Evolutionary conservation across 352 stramenopile genomes (phyloP), one percentile per base, ranked within the genome.

Genomic region (Thraustochytrium sp.): DNA sequence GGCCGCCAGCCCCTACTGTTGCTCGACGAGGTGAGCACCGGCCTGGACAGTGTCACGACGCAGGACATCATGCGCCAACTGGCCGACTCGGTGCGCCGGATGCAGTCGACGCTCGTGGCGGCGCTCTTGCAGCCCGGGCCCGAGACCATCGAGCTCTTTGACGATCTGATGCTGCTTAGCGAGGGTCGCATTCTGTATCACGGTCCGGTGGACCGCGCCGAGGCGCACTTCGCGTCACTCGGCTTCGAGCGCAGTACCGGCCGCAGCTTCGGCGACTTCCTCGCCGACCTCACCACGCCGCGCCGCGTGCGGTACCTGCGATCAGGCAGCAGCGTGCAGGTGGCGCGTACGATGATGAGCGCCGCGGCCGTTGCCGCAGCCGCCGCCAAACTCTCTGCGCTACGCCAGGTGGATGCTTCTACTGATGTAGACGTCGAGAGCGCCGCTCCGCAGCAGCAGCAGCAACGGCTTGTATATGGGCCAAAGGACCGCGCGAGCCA

Each of bases 121-220:
- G 92, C 91, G 5, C 85, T 97, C 21, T 84, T 96, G 29, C 89
- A 97, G 86, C 94, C 93, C n/a, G 88, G 93, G 26, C 93, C 93
- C 1, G 93, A 98, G 85, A 93, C 96, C 18, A 96, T 95, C 48
- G 90, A 90, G 21, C 87, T 97, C 31, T 98, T 98, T 85, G 94
- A 98, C 85, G 89, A 98, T 74, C 90, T 98, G 11, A 88, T 98
- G 36, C 89, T 98, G 84, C 76, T 98, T 29, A 93, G 95, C 85
- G 90, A 95, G 78, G 94, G 95, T 2, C 88, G 92, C 64, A 84
- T 98, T 62, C 90, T 98, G 29, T 98, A 97, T 85, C 92, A 95
- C 53, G 95, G 94, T 11, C 92, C 89, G 11, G 85, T 89, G 5
- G 26, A 5, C 5, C 5, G 18, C 0, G 80, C 36, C 5, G 54